Conservation (phyloP, 495 filamentous ascomycete species). For the Pseudomonodictys pantanalensis region DNA sequence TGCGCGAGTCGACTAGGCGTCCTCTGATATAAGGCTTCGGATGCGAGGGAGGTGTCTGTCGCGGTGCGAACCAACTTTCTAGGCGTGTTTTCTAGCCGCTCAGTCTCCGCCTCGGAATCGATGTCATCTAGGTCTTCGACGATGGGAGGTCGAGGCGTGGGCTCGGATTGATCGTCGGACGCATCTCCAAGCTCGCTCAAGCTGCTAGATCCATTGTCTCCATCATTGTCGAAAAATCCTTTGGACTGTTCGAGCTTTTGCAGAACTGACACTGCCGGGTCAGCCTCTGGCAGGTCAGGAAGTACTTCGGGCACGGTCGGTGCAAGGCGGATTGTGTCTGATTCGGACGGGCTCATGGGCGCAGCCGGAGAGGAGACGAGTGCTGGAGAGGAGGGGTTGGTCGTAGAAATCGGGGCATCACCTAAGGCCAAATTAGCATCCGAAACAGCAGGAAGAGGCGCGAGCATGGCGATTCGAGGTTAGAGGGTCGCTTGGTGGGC, state of each 20-base stretch:
- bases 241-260: not conserved
- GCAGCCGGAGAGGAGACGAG: conserved; percentile 5
- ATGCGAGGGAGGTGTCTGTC: conserved; percentile 23
- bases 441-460: not conserved
- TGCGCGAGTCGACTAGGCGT: conserved; percentile 40
- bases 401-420: conserved; percentile 14
- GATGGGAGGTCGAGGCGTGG: conserved; percentile 16
- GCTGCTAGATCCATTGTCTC: conserved; percentile 58
- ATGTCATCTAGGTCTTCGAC: conserved; percentile 52
- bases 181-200: conserved; percentile 90
- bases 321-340: not conserved
- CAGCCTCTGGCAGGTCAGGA: conserved; percentile 1
- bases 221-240: conserved; percentile 17
- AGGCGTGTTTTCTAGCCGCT: conserved; percentile 89
- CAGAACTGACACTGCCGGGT: not conserved
- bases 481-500: not conserved
- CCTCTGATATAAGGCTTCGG: conserved; percentile 32
- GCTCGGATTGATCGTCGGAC: conserved; percentile 57
- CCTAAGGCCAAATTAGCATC: not conserved
- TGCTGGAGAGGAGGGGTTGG: conserved; percentile 12
- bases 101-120: conserved; percentile 98
- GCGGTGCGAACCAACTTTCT: conserved; percentile 51
- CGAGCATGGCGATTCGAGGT: not conserved
- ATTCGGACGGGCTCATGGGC: not conserved
- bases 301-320: conserved; percentile 6